A percentile compares a stretch with the other conserved stretches of the same genome.
Conservation (phyloP, 148 eudicot species). For the Camellia granthamiana region DNA sequence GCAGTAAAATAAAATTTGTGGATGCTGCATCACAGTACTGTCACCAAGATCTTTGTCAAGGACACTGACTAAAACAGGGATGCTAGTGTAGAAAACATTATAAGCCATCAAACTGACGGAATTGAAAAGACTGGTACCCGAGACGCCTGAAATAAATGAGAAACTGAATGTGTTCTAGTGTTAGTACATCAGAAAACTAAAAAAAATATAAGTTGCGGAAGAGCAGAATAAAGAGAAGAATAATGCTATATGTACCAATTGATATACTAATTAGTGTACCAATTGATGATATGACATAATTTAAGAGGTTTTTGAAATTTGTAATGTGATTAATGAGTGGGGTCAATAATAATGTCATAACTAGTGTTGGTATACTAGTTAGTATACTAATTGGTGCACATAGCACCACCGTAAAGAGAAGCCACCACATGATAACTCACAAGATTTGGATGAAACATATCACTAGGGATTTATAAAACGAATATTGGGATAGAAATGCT, state of each 20-base stretch:
- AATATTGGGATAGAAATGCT: slow-evolving; percentile 91
- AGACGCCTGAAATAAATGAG: slow-evolving; percentile 93
- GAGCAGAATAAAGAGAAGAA: too few relatives aligned
- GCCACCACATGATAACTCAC: slow-evolving; percentile 40
- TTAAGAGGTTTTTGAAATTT: too few relatives aligned
- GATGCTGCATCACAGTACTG: slow-evolving; percentile 91
- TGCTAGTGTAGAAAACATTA: slow-evolving; percentile 93
- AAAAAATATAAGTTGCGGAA: not conserved
- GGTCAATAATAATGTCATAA: too few relatives aligned
- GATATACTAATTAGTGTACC: too few relatives aligned
- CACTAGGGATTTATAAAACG: slow-evolving; percentile 84
- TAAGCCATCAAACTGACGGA: slow-evolving; percentile 97
- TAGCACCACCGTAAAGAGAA: not conserved
- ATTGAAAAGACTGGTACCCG: slow-evolving; percentile 95
- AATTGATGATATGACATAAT: too few relatives aligned
- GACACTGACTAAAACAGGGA: slow-evolving; percentile 83
- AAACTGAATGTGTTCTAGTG: slow-evolving; percentile 52
- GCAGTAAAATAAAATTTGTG: slow-evolving; percentile 90
- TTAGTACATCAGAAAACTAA: slow-evolving; percentile 32
- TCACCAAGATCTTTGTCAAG: slow-evolving; percentile 96
- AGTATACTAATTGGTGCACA: too few relatives aligned
- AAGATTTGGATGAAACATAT: slow-evolving; percentile 94
- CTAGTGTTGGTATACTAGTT: too few relatives aligned
- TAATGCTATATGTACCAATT: too few relatives aligned
- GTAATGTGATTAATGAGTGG: too few relatives aligned